A percentile compares a stretch with the other conserved stretches of the same genome.
Conservation (phyloP, 2,329 filamentous ascomycete species). For the Periconia digitata region DNA sequence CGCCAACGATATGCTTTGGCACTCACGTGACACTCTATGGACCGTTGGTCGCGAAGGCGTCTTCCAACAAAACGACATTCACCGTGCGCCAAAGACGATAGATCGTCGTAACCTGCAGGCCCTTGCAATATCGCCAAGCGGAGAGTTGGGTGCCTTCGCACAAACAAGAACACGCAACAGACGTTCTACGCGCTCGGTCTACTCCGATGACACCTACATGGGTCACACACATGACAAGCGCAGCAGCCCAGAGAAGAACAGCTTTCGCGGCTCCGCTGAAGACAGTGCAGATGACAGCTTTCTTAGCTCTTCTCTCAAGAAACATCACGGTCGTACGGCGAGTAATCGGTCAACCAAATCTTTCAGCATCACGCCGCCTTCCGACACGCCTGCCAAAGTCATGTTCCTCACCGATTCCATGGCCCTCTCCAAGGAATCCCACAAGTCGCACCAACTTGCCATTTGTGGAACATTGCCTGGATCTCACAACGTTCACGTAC, state of each 20-base stretch:
- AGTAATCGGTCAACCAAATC: slow-evolving; percentile 55
- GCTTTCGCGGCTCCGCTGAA: slow-evolving; percentile 56
- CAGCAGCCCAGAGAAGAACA: slow-evolving; percentile 50
- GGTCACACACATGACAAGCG: slow-evolving; percentile 47
- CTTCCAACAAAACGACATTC: slow-evolving; percentile 65
- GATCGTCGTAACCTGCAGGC: slow-evolving; percentile 60
- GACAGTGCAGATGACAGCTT: slow-evolving; percentile 60
- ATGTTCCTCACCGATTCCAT: slow-evolving; percentile 56
- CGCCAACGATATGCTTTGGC: slow-evolving; percentile 64
- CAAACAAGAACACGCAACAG: slow-evolving; percentile 53
- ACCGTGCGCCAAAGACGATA: slow-evolving; percentile 60
- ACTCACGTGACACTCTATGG: slow-evolving; percentile 65
- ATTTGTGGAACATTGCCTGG: slow-evolving; percentile 54
- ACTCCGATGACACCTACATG: slow-evolving; percentile 39
- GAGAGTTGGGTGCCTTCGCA: slow-evolving; percentile 57
- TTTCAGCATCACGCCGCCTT: slow-evolving; percentile 56
- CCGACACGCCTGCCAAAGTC: slow-evolving; percentile 49
- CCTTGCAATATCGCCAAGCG: slow-evolving; percentile 59
- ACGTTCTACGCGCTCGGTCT: slow-evolving; percentile 44
- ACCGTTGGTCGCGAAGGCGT: slow-evolving; percentile 63
- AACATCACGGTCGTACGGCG: slow-evolving; percentile 49
- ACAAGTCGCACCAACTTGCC: slow-evolving; percentile 50
- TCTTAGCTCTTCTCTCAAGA: slow-evolving; percentile 50
- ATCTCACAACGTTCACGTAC: slow-evolving; percentile 36
- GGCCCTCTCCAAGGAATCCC: slow-evolving; percentile 43